These are phyloP conservation scores for Calcarisporium arbuscula DNA, from an alignment of 2,329 filamentous ascomycete species.

Conservation along the genomic window DNA sequence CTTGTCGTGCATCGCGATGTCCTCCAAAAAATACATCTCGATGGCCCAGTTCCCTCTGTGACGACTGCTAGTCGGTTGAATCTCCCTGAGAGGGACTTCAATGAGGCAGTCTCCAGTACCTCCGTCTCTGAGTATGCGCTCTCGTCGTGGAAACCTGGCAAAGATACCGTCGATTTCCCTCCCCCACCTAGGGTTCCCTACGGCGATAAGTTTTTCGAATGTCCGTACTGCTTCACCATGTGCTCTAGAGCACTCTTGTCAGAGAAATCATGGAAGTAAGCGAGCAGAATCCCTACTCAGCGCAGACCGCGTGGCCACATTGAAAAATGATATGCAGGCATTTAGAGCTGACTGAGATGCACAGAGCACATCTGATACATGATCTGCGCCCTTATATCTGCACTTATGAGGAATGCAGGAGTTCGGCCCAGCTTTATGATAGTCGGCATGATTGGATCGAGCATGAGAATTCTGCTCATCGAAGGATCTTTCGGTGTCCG, in stretches of 20 bases:
- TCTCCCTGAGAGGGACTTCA: not conserved
- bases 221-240: constrained; percentile 6
- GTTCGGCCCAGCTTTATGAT: constrained; percentile 4
- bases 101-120: not conserved
- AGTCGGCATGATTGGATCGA: constrained; percentile 5
- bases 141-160: constrained; percentile 5
- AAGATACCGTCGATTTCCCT: constrained; percentile 5
- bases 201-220: constrained; percentile 1
- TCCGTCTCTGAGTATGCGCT: constrained; percentile 5
- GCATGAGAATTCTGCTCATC: constrained; percentile 2
- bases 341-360: no score
- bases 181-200: not conserved
- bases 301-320: no score
- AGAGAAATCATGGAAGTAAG: constrained; percentile 6
- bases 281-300: no score
- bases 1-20: no score
- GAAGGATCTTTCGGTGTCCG: not conserved
- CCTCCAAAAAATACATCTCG: no score
- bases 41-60: not conserved
- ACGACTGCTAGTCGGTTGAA: constrained; percentile 3
- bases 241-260: constrained; percentile 2
- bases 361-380: constrained; percentile 6
- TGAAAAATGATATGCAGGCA: no score
- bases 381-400: constrained; percentile 6
- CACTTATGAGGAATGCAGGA: constrained; percentile 3